phyloP scores from a whole-genome alignment of 176 grass and related monocot genomes.

The Cenchrus fungigraminus region DNA sequence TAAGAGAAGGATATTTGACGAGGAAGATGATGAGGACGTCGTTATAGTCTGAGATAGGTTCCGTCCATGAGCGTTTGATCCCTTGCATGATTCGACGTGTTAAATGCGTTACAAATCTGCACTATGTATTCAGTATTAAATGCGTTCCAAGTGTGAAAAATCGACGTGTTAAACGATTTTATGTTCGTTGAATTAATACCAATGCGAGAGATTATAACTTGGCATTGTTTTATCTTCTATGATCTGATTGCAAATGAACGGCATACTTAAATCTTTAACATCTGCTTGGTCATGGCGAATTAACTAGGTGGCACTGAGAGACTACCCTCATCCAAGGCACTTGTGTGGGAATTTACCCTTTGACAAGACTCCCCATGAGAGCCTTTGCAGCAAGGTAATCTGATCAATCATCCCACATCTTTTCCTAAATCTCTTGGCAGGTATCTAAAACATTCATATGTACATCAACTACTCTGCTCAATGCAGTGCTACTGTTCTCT shows the following conservation, averaged over 20 bases:
- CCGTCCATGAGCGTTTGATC: neutral
- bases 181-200: neutral
- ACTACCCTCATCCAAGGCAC: constrained; percentile 68
- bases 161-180: neutral
- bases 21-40: constrained; percentile 31
- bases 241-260: neutral
- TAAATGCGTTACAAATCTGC: neutral
- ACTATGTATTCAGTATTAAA: constrained; percentile 3
- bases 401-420: neutral
- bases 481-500: constrained; percentile 63
- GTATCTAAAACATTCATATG: neutral
- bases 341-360: constrained; percentile 70
- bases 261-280: neutral
- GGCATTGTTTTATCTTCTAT: neutral
- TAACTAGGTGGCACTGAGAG: constrained; percentile 65
- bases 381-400: constrained; percentile 51
- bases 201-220: neutral
- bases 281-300: neutral
- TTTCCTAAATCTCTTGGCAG: neutral
- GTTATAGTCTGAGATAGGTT: constrained; percentile 21
- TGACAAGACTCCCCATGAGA: constrained; percentile 46
- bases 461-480: neutral
- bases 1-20: constrained; percentile 1
- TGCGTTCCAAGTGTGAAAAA: neutral
- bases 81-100: neutral